Percentiles rank a stretch among this genome's conserved stretches.
Conservation (phyloP, 2,329 filamentous ascomycete species). For the Parasarocladium wereldwijsianum region DNA sequence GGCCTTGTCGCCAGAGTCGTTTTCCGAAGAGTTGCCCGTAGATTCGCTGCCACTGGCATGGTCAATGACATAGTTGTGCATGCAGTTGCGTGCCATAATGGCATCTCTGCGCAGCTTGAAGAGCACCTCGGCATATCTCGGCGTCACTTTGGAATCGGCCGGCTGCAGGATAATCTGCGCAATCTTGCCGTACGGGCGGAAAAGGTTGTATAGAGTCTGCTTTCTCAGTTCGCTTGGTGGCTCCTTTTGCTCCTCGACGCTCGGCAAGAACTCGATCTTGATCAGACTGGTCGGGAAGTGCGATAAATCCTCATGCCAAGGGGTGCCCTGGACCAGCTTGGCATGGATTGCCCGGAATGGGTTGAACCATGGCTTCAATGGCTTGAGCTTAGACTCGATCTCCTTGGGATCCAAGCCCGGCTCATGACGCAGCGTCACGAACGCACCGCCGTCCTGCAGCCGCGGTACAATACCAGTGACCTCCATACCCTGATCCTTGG, state of each 20-base stretch:
- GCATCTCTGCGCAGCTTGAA: conserved; percentile 61
- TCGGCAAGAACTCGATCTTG: conserved; percentile 73
- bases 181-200: conserved; percentile 82
- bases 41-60: conserved; percentile 61
- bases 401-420: conserved; percentile 21
- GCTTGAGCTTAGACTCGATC: conserved; percentile 27
- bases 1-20: conserved; percentile 69
- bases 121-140: conserved; percentile 66
- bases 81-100: conserved; percentile 80
- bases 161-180: conserved; percentile 71
- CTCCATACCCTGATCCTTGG: conserved; percentile 45
- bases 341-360: conserved; percentile 59
- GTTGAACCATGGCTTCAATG: conserved; percentile 81
- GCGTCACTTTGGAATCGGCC: conserved; percentile 71
- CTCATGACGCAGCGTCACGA: conserved; percentile 63
- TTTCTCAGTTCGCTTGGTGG: conserved; percentile 69
- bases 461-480: conserved; percentile 73
- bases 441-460: conserved; percentile 83
- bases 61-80: conserved; percentile 67
- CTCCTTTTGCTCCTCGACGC: too few relatives aligned
- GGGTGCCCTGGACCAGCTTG: conserved; percentile 64
- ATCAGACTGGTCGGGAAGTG: conserved; percentile 64
- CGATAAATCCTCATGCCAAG: conserved; percentile 89
- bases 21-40: conserved; percentile 55
- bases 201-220: conserved; percentile 74